phyloP scores from a whole-genome alignment of 441 rosid species.

The Flueggea neowawraea region DNA sequence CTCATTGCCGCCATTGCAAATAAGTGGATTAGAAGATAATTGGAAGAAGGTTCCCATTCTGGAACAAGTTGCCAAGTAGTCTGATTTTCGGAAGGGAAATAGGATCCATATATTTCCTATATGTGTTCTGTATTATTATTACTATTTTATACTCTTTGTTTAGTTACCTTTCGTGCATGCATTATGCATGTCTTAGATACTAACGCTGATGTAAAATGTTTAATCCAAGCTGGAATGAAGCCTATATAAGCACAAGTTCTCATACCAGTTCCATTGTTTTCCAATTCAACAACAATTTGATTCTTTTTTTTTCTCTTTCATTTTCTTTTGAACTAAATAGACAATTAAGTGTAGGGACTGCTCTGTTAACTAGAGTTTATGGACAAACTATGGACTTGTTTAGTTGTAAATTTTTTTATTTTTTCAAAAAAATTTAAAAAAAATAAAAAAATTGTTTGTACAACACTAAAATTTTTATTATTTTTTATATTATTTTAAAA shows the following conservation, averaged over 20 bases:
- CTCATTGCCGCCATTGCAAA: conserved; percentile 77
- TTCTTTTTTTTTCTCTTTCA: background rate
- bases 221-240: conserved; percentile 10
- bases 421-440: too few relatives aligned
- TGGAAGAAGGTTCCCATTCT: conserved; percentile 29
- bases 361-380: too few relatives aligned
- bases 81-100: background rate
- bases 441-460: too few relatives aligned
- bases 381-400: too few relatives aligned
- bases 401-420: too few relatives aligned
- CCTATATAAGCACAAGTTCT: conserved; percentile 9
- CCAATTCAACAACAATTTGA: too few relatives aligned
- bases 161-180: conserved; percentile 6
- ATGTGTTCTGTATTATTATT: background rate
- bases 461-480: too few relatives aligned
- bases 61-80: conserved; percentile 29
- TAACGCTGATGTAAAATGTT: conserved; percentile 35
- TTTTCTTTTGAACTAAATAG: too few relatives aligned
- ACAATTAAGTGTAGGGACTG: too few relatives aligned
- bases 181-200: conserved; percentile 22
- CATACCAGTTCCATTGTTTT: too few relatives aligned
- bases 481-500: too few relatives aligned
- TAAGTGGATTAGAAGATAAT: conserved; percentile 23
- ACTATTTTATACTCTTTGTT: background rate
- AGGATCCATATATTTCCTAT: background rate